Conservation (phyloP, 1,284 basidiomycete species). For the Grifola frondosa region DNA sequence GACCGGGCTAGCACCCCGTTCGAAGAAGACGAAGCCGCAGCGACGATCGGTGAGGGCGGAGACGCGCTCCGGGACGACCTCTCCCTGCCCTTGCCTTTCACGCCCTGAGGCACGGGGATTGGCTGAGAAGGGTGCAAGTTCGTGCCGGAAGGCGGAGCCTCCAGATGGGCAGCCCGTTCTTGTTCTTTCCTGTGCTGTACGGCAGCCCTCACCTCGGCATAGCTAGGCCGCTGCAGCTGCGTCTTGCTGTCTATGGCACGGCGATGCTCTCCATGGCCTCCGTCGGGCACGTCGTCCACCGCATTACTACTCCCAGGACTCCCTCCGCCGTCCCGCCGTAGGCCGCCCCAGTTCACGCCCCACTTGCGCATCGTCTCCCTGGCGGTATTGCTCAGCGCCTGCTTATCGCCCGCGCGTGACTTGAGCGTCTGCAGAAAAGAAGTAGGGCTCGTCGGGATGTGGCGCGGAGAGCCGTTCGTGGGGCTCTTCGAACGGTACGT, state of each 20-base stretch:
- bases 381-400: conserved; percentile 76
- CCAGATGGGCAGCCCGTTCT: conserved; percentile 34
- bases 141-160: conserved; percentile 22
- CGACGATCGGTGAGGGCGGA: conserved; percentile 22
- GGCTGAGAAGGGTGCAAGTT: conserved; percentile 27
- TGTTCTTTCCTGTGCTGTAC: conserved; percentile 61
- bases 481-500: conserved; percentile 25
- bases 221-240: conserved; percentile 52
- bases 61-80: conserved; percentile 27
- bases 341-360: conserved; percentile 75
- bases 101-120: conserved; percentile 33
- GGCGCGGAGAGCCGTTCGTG: conserved; percentile 14
- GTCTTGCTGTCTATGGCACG: conserved; percentile 34
- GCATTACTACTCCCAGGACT: conserved; percentile 26
- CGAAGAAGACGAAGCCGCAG: conserved; percentile 11
- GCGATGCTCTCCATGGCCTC: conserved; percentile 40
- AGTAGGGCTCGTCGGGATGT: conserved; percentile 21
- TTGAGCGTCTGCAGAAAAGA: conserved; percentile 72
- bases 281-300: conserved; percentile 45
- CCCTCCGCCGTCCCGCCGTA: conserved; percentile 49
- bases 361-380: conserved; percentile 87
- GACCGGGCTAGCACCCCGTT: conserved; percentile 4
- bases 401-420: conserved; percentile 77
- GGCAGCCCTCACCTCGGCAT: conserved; percentile 70
- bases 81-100: conserved; percentile 28